These are phyloP conservation scores for Claviceps sp. DNA, from an alignment of 2,329 filamentous ascomycete species.

Conservation along the genomic window DNA sequence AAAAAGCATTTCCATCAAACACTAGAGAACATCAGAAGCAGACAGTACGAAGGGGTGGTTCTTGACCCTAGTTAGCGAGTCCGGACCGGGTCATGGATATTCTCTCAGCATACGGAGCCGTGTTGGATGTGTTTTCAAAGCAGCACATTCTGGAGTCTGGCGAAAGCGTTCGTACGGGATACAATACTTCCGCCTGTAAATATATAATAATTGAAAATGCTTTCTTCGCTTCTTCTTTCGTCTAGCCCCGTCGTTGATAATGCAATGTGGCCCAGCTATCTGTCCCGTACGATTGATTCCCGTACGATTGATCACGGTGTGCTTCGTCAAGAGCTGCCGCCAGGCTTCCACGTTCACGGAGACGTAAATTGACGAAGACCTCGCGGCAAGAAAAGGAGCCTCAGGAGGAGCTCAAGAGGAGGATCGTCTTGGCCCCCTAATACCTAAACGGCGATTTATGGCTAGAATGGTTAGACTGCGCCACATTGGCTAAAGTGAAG, in stretches of 20 bases:
- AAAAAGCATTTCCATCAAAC: slow-evolving; percentile 91
- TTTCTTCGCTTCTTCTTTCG: neutral
- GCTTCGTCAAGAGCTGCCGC: no score
- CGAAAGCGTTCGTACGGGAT: slow-evolving; percentile 3
- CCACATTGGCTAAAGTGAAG: no score
- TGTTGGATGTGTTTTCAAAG: neutral
- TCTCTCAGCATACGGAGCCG: neutral
- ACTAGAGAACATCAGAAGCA: slow-evolving; percentile 78
- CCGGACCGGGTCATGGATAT: neutral
- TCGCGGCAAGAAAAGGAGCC: no score
- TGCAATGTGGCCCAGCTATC: neutral
- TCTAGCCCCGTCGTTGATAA: neutral
- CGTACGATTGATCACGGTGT: no score
- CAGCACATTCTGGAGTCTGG: slow-evolving; percentile 1
- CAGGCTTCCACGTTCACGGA: no score
- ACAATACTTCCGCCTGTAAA: slow-evolving; percentile 5
- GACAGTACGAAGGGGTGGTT: slow-evolving; percentile 88
- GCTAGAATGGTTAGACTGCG: no score
- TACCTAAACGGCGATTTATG: no score
- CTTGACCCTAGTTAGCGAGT: slow-evolving; percentile 40
- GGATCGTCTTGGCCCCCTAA: no score
- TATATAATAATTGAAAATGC: neutral
- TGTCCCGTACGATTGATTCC: neutral
- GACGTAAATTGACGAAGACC: no score
- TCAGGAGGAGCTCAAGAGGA: no score